Conservation (phyloP, 805 yeast species). For the Zygosaccharomyces lentus region DNA sequence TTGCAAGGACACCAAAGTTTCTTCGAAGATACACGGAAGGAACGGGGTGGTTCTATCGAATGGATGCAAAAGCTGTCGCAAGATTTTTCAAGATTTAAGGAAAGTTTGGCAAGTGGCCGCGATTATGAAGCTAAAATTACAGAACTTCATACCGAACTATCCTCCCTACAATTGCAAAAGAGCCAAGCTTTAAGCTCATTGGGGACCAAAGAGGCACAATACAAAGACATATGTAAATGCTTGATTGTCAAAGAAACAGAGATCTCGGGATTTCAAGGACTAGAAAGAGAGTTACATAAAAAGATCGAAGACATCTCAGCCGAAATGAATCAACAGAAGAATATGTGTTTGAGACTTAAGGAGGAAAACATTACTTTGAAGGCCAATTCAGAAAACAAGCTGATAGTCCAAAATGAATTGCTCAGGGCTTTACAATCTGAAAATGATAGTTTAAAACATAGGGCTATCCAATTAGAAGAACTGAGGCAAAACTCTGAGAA, state of each 20-base stretch:
- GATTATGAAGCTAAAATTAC: slow-evolving; percentile 19
- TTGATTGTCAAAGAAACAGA: slow-evolving; percentile 13
- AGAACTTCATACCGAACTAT: slow-evolving; percentile 20
- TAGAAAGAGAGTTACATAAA: slow-evolving; percentile 14
- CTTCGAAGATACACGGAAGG: slow-evolving; percentile 1
- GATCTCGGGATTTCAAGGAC: slow-evolving; percentile 8
- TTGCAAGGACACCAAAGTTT: neutral
- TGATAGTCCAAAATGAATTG: slow-evolving; percentile 36
- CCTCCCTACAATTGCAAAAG: slow-evolving; percentile 23
- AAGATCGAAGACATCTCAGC: slow-evolving; percentile 5
- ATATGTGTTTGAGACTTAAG: slow-evolving; percentile 15
- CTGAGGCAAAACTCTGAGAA: slow-evolving; percentile 17
- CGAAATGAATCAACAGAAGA: slow-evolving; percentile 11
- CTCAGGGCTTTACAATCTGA: slow-evolving; percentile 31
- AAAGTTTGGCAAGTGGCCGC: slow-evolving; percentile 11
- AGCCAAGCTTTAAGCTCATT: slow-evolving; percentile 22
- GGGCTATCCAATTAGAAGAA: slow-evolving; percentile 20
- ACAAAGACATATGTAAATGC: slow-evolving; percentile 16
- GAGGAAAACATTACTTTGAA: slow-evolving; percentile 18
- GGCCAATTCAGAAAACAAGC: slow-evolving; percentile 34
- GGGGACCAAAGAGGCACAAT: slow-evolving; percentile 29
- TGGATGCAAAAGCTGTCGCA: slow-evolving; percentile 2
- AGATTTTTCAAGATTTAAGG: slow-evolving; percentile 10
- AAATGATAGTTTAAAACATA: slow-evolving; percentile 24
- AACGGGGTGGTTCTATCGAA: neutral